Evolutionary conservation across 2,329 filamentous ascomycete genomes (phyloP), one percentile per base, ranked within the genome.

Genomic region (Scedosporium apiospermum): DNA sequence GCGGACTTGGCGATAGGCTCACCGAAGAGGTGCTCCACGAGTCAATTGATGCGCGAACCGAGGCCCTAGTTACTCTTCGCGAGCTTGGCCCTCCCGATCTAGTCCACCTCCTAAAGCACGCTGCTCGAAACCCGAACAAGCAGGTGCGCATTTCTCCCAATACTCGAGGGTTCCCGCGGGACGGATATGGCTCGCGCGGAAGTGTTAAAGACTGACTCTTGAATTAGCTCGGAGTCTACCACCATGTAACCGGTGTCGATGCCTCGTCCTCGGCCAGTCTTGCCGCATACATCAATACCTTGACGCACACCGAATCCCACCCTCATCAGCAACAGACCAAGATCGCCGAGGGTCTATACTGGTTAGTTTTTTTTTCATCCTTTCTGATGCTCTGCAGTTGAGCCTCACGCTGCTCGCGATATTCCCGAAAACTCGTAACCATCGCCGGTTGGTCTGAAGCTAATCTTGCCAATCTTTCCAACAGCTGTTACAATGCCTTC

Each of bases 161-260:
- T 18, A 51, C 16, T 4, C 23, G 46, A 51, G 16, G 46, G 46
- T 9, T 9, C 53, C 16, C 18, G 18, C 34, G 53, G 23, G 18
- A 26, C 30, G 16, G 26, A 42, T 18, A 30, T 30, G 46, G n/a
- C 46, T 23, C 14, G 10, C 4, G n/a, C 16, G 14, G 14, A 51
- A 51, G 23, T 27, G 34, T 14, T 12, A 9, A 38, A 38, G 23
- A 38, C 57, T 38, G 30, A 38, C 57, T 27, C 16, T n/a, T 6
- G 27, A 34, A n/a, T 68, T 68, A 97, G 90, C 88, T 87, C 65
- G 95, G 95, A 64, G 88, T 97, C 63, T 99, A 99, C 74, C 95
- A 99, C 75, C 95, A 99, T 86, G 93, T 97, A 69, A 96, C 92
- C 46, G 95, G 95, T 65, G 88, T 97, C 71, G 95, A 99, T 77